Evolutionary conservation across 805 yeast species (phyloP).

Genomic region (Candida rishiriensis): DNA sequence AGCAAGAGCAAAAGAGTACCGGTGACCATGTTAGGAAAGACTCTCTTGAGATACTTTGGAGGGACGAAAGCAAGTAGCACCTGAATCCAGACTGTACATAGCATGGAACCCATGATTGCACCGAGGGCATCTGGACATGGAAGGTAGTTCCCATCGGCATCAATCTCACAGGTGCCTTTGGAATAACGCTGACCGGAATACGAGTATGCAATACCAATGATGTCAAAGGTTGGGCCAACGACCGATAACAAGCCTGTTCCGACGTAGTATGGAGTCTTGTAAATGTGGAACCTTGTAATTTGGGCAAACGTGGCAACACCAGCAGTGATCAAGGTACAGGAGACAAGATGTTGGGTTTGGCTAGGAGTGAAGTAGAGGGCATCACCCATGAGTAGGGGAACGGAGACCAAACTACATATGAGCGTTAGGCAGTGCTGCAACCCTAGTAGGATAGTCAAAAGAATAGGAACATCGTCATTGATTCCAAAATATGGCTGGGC

Average conservation of each 20-base stretch:
- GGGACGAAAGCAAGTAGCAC: slow-evolving; percentile 66
- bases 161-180: slow-evolving; percentile 54
- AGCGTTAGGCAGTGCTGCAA: slow-evolving; percentile 76
- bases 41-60: slow-evolving; percentile 50
- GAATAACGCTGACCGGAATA: slow-evolving; percentile 66
- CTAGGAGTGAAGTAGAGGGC: slow-evolving; percentile 48
- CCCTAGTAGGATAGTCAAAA: slow-evolving; percentile 65
- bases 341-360: slow-evolving; percentile 51
- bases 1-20: slow-evolving; percentile 82
- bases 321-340: slow-evolving; percentile 60
- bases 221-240: slow-evolving; percentile 79
- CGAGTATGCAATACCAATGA: slow-evolving; percentile 63
- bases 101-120: slow-evolving; percentile 62
- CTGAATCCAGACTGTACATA: slow-evolving; percentile 64
- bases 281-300: slow-evolving; percentile 67
- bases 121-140: slow-evolving; percentile 84
- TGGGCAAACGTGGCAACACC: slow-evolving; percentile 62
- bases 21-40: slow-evolving; percentile 78
- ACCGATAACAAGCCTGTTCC: slow-evolving; percentile 82
- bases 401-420: slow-evolving; percentile 79
- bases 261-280: slow-evolving; percentile 56
- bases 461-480: slow-evolving; percentile 63
- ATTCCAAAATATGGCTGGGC: slow-evolving; percentile 72
- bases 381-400: slow-evolving; percentile 62
- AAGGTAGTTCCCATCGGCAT: slow-evolving; percentile 51